Conservation (phyloP, 164 flowering plant species). For the Stephania yunnanensis region DNA sequence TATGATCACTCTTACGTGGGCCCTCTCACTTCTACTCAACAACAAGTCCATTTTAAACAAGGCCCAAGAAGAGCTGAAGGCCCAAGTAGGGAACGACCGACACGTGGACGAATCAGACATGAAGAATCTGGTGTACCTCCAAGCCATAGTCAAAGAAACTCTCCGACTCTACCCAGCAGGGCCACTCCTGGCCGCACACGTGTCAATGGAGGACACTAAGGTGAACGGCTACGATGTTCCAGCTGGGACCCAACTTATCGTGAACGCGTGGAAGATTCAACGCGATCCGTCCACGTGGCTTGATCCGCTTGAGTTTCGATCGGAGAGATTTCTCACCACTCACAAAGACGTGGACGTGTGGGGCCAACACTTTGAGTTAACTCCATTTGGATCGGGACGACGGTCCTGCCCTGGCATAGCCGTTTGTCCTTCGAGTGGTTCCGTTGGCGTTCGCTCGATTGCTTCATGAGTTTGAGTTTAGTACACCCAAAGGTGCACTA, state of each 20-base stretch:
- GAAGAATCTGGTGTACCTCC: neutral
- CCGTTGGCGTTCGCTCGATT: neutral
- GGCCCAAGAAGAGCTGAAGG: neutral
- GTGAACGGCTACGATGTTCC: neutral
- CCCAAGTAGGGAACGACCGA: neutral
- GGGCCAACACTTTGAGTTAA: too few relatives aligned
- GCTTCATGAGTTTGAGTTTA: neutral
- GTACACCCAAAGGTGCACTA: neutral
- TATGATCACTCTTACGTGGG: too few relatives aligned
- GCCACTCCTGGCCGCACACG: neutral
- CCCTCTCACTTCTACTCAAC: neutral
- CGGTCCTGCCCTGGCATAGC: too few relatives aligned
- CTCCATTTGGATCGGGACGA: too few relatives aligned
- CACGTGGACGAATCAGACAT: neutral
- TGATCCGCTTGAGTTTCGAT: neutral
- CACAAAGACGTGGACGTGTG: too few relatives aligned
- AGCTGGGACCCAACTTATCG: neutral
- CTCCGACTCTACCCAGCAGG: neutral
- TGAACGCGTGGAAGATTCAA: neutral
- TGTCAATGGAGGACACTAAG: neutral
- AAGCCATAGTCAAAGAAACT: neutral
- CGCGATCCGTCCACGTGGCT: neutral
- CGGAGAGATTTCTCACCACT: neutral
- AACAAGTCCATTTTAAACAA: neutral
- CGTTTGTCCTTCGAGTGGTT: neutral